Base-by-base conservation (phyloP, 345 rosid species). In the Aurinia saxatilis region DNA sequence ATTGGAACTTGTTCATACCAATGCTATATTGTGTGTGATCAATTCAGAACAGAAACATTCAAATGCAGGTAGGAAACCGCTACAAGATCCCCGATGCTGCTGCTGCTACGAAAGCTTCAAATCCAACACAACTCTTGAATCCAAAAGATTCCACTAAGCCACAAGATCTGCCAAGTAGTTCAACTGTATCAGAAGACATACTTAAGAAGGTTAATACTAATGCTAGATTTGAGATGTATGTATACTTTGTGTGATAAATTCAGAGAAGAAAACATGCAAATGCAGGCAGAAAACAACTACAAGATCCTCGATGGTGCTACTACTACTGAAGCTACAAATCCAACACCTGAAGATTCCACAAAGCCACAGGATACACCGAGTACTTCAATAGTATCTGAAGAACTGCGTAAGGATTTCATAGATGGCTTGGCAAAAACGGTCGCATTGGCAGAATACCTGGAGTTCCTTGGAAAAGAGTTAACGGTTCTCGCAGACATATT, bases 271-370 rank as follows among this genome's bases (percentile, higher is more conserved):
- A 66, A 4, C 21, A 3, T 18, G 18, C 2, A 18, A 13, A 7
- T 73, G 63, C 84, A 86, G 87, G 78, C 72, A 11, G 77, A 74
- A 35, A 75, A 78, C 67, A 59, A 77, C 65, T 84, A 77, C 68
- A 81, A 63, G 73, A 29, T 84, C 19, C 79, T 73, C 64, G 64
- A 73, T 14, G 47, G 34, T 15, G 31, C 31, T 27, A 7, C 7
- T 27, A 27, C 31, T 27, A 27, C 6, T 6, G 31, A 27, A 27
- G 31, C 31, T 27, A 15, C 68, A 16, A 77, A 72, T 68, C 62
- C 72, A 3, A 78, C 81, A 1, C 63, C 72, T 66, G 84, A 79
- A 33, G 39, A 46, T 17, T 66, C 55, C 47, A 73, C 73, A 7
- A 75, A 39, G 68, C 79, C 17, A 11, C 46, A 42, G n/a, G 78